Evolutionary conservation across 495 filamentous ascomycete genomes (phyloP).

Genomic region (Astrocystis sublimbata): DNA sequence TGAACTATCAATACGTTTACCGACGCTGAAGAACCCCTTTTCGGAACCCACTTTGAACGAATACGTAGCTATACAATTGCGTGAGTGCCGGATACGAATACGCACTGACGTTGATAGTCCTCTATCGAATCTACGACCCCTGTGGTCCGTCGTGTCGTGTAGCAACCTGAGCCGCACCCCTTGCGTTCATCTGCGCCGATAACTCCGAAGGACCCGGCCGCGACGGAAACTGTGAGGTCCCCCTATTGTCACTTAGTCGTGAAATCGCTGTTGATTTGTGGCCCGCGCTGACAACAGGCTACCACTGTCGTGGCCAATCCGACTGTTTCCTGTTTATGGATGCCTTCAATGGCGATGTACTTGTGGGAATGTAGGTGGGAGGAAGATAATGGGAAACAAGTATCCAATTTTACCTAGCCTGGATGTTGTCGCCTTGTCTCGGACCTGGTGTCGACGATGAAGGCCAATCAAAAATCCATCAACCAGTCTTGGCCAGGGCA

Average conservation of each 20-base stretch:
- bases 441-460: neutral
- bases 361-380: no score
- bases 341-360: no score
- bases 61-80: neutral
- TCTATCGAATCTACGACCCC: neutral
- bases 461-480: neutral
- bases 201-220: no score
- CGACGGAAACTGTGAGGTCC: no score
- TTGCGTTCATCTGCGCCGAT: neutral
- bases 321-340: no score
- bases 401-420: neutral
- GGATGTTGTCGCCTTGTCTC: neutral
- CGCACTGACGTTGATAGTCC: neutral
- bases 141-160: neutral
- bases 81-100: constrained; percentile 6
- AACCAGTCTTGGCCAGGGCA: no score
- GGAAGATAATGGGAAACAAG: neutral
- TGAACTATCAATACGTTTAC: neutral
- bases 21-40: neutral
- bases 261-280: neutral
- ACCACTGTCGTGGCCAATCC: neutral
- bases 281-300: neutral
- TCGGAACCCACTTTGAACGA: neutral
- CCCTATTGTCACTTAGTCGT: no score
- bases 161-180: no score